These are phyloP conservation scores for Scedosporium apiospermum DNA, from an alignment of 2,329 filamentous ascomycete genomes.

Conservation along the genomic window DNA sequence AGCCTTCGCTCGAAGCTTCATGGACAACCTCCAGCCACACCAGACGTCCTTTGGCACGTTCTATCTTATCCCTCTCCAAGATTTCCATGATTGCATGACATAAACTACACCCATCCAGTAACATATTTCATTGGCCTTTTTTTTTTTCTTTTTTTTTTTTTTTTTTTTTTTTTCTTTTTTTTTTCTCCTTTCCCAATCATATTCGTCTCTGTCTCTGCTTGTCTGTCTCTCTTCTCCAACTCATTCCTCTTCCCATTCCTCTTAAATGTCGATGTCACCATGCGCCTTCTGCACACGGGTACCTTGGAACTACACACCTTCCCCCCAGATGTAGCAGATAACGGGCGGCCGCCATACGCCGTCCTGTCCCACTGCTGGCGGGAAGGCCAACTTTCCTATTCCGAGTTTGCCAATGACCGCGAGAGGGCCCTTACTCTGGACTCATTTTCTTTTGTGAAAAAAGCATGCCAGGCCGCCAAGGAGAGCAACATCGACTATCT, in stretches of 20 bases:
- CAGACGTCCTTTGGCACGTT: too few species aligned
- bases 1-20: too few species aligned
- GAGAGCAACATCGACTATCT: slow-evolving; percentile 14
- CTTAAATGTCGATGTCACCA: slow-evolving; percentile 4
- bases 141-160: not conserved
- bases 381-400: slow-evolving; percentile 16
- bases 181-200: too few species aligned
- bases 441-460: slow-evolving; percentile 12
- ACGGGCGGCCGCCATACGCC: slow-evolving; percentile 15
- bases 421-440: slow-evolving; percentile 3
- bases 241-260: not conserved
- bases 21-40: too few species aligned
- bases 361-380: slow-evolving; percentile 22
- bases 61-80: too few species aligned
- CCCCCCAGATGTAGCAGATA: not conserved
- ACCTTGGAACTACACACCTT: slow-evolving; percentile 15
- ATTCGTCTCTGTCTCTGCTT: not conserved
- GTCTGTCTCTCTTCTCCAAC: not conserved
- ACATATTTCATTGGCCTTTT: not conserved
- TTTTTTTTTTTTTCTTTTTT: not conserved
- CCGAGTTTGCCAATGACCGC: slow-evolving; percentile 10
- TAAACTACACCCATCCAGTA: too few species aligned
- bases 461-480: slow-evolving; percentile 12
- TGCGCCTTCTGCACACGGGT: slow-evolving; percentile 18
- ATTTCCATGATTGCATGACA: too few species aligned